Percentiles rank a stretch among this genome's conserved stretches.
Conservation (phyloP, 208 protist species). For the Leishmania guyanensis region DNA sequence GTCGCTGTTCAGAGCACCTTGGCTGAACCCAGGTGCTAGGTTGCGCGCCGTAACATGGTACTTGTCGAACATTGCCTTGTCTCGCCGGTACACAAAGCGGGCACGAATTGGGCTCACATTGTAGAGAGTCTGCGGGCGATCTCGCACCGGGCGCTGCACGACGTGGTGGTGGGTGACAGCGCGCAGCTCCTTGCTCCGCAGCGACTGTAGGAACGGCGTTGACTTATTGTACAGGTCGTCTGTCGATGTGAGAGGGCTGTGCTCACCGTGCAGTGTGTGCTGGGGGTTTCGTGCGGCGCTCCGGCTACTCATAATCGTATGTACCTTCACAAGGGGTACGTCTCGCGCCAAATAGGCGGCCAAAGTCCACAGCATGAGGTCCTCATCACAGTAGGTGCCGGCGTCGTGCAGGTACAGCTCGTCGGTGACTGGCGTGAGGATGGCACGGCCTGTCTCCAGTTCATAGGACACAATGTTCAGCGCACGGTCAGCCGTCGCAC, state of each 20-base stretch:
- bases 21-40: constrained; percentile 81
- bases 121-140: constrained; percentile 58
- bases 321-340: constrained; percentile 78
- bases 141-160: constrained; percentile 52
- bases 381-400: constrained; percentile 83
- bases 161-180: constrained; percentile 59
- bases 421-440: constrained; percentile 71
- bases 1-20: constrained; percentile 72
- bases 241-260: constrained; percentile 43
- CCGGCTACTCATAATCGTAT: constrained; percentile 63
- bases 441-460: constrained; percentile 60
- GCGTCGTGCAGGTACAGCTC: constrained; percentile 85
- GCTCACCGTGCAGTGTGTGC: constrained; percentile 63
- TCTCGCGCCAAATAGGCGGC: constrained; percentile 79
- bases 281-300: constrained; percentile 63
- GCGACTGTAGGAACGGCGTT: constrained; percentile 57
- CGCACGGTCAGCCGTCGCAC: constrained; percentile 38
- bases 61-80: constrained; percentile 89
- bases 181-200: constrained; percentile 73
- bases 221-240: constrained; percentile 58
- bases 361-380: constrained; percentile 88
- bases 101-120: constrained; percentile 64
- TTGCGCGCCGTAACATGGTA: constrained; percentile 83
- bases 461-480: constrained; percentile 77
- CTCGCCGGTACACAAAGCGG: constrained; percentile 85